Percentiles rank a stretch among this genome's conserved stretches.
phyloP scores from a whole-genome alignment of 176 grass and related monocot genomes.

The Aegilops tauschii region DNA sequence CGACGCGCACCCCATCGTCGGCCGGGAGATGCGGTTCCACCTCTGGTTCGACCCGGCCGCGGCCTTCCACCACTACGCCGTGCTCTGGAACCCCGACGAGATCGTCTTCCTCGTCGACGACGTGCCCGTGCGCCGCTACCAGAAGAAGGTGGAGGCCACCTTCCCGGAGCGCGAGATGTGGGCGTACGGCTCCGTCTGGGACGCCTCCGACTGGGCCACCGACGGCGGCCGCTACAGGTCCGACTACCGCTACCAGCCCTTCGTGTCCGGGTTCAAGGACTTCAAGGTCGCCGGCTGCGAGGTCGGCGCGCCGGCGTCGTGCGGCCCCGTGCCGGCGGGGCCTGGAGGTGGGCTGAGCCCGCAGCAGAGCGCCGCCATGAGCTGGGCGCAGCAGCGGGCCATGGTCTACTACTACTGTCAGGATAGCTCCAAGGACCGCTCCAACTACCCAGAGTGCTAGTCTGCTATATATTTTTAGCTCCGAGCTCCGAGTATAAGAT shows the following conservation, averaged over 20 bases:
- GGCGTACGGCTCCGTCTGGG: constrained; percentile 82
- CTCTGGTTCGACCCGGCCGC: constrained; percentile 81
- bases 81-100: constrained; percentile 83
- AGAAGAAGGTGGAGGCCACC: not conserved
- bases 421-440: constrained; percentile 53
- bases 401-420: constrained; percentile 86
- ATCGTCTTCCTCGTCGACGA: constrained; percentile 92
- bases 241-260: constrained; percentile 77
- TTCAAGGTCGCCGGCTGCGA: constrained; percentile 63
- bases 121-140: constrained; percentile 57
- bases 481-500: no score
- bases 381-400: constrained; percentile 61
- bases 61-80: constrained; percentile 70
- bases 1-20: constrained; percentile 53
- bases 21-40: constrained; percentile 81
- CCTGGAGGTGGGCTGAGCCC: constrained; percentile 35
- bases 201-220: constrained; percentile 86
- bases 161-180: constrained; percentile 65
- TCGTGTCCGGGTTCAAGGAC: constrained; percentile 31
- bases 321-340: constrained; percentile 45
- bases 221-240: constrained; percentile 61
- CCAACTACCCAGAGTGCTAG: constrained; percentile 69
- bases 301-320: constrained; percentile 3
- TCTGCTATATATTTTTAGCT: no score
- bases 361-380: constrained; percentile 57